Evolutionary conservation across 108 stramenopile genomes (phyloP), one percentile per base, ranked within the genome.

Genomic region (Cafeteria roenbergensis): DNA sequence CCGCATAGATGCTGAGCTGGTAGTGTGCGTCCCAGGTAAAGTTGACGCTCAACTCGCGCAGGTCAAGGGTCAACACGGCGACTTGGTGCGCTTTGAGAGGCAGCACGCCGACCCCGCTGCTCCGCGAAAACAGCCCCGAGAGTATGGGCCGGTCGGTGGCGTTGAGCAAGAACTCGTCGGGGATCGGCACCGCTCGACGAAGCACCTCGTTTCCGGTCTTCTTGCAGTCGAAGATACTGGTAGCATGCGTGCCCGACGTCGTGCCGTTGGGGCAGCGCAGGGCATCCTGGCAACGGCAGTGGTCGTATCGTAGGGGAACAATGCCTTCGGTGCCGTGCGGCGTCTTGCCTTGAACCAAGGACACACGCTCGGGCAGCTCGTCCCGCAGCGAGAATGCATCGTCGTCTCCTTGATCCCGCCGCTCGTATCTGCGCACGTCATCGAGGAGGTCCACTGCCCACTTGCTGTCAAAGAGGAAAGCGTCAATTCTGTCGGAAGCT

Each of bases 211-310:
- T 36, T 0, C 32, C 62, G 3, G 34, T 36, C 38, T 51, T 60
- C 25, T 48, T 25, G 65, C 89, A 90, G 66, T 81, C 85, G 37
- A 51, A 54, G n/a, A 87, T 64, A 52, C 29, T 51, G 12, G 51
- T 62, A 24, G 81, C 71, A 2, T 82, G 80, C 30, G 63, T 27
- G 0, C 33, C 28, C 4, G 73, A 68, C 8, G 33, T 42, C 0
- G 89, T 90, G 33, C 86, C 89, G 62, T 88, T 85, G 22, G 87
- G 89, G 64, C 89, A 90, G 51, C 80, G 71, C 51, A 84, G 57
- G 14, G 86, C 65, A 54, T 73, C 38, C 65, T 87, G 79, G 65
- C 89, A 90, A 36, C 82, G 78, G 60, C 87, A 88, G 71, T 84
- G 67, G 68, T 88, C 86, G n/a, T n/a, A n/a, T n/a, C n/a, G n/a